These are phyloP conservation scores for Zarea fungicola DNA, from an alignment of 2,329 filamentous ascomycete genomes.

Conservation along the genomic window DNA sequence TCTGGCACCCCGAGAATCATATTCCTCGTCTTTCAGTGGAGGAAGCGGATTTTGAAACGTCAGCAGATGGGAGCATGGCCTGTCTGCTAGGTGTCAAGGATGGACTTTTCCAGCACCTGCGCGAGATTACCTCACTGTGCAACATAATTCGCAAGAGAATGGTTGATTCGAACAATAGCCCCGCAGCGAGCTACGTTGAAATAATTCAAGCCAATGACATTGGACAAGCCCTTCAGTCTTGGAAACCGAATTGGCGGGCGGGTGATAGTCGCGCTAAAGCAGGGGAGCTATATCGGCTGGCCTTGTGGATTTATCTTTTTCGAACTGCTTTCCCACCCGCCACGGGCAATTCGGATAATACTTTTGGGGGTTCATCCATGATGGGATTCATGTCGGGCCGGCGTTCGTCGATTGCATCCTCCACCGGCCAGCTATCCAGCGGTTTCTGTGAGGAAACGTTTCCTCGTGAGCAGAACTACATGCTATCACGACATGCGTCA, in stretches of 20 bases:
- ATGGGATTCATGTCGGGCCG: slow-evolving; percentile 16
- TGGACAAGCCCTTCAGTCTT: slow-evolving; percentile 66
- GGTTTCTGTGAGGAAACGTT: not conserved
- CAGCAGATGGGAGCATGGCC: slow-evolving; percentile 38
- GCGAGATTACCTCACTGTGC: slow-evolving; percentile 71
- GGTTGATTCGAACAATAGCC: slow-evolving; percentile 47
- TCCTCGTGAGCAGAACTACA: slow-evolving; percentile 12
- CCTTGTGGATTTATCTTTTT: slow-evolving; percentile 61
- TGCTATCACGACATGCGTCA: slow-evolving; percentile 31
- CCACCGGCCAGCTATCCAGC: slow-evolving; percentile 11
- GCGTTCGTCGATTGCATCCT: slow-evolving; percentile 14
- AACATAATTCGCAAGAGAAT: slow-evolving; percentile 69
- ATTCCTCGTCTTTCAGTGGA: slow-evolving; percentile 36
- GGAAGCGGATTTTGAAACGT: slow-evolving; percentile 37
- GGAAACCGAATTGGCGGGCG: slow-evolving; percentile 60
- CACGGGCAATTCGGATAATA: slow-evolving; percentile 1
- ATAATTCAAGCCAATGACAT: slow-evolving; percentile 71
- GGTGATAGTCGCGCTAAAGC: slow-evolving; percentile 54
- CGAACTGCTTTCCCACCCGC: slow-evolving; percentile 50
- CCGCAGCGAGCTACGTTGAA: slow-evolving; percentile 66
- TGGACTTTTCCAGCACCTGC: slow-evolving; percentile 72
- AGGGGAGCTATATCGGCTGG: slow-evolving; percentile 57
- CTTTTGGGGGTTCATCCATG: slow-evolving; percentile 17
- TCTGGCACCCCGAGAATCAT: slow-evolving; percentile 41
- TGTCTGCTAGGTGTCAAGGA: slow-evolving; percentile 77